Base-by-base conservation (phyloP, 345 rosid species). In the Trapa bicornis region DNA sequence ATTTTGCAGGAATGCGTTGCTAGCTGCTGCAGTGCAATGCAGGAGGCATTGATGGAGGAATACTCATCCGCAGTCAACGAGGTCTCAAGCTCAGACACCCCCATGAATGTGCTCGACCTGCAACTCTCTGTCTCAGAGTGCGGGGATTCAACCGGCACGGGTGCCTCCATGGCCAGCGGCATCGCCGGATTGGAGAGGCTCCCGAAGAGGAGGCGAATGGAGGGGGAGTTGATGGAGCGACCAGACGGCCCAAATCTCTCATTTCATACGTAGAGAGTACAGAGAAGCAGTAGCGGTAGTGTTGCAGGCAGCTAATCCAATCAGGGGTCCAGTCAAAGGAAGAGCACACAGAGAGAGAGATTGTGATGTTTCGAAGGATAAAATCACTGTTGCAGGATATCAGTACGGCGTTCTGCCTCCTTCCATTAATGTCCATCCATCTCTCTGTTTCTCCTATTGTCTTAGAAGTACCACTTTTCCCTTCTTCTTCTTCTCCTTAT, bases 61-160 rank as follows among this genome's bases (percentile, higher is more conserved):
- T 75, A 79, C 62, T 78, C 72, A 15, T 64, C 77, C 68, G 75
- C 66, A 29, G 65, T 71, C 29, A 85, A 85, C 29, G 62, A 65
- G 67, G 61, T 74, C 70, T 77, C 74, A 29, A 78, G 85, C 73
- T 78, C 62, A 38, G 80, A 80, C 37, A 78, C 90, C 69, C 75
- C 81, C 29, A 79, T 80, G 39, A 80, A 82, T 66, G 89, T 89
- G 68, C 84, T 87, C 65, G 89, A 82, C 70, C 78, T 67, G 65
- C 82, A 74, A 5, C 75, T 83, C 77, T 85, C 77, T 9, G 77
- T 81, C 80, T 73, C 79, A 38, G 84, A 76, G 68, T 80, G 84
- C 63, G 81, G 76, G 69, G 72, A 22, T 22, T 22, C 75, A 78
- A 75, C 79, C 61, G 29, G 29, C 29, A 63, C 54, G 50, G 77